Evolutionary conservation across 2,329 filamentous ascomycete species (phyloP), one percentile per base, ranked within the genome.

Genomic region (Magnaporthiopsis rhizophila): DNA sequence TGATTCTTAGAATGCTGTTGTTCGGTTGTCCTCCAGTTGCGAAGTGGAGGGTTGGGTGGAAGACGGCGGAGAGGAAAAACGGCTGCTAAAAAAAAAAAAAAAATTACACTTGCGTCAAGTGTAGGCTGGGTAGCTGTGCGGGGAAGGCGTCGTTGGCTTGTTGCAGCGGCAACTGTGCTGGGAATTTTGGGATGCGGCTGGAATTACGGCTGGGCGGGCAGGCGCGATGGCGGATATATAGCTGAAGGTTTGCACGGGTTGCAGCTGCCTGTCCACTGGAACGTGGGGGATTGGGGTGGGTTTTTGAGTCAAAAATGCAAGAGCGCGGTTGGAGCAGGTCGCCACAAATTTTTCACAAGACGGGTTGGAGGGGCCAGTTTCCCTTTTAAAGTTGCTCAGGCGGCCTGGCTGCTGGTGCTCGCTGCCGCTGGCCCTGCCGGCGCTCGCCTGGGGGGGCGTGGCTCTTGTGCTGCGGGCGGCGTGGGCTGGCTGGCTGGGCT

Each of bases 281-380:
- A 58, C 61, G 61, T 62, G 61, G 61, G 61, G 61, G 61, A 57
- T 28, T 45, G 59, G 59, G 59, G 59, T 34, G 38, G 59, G 34
- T 38, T 61, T 61, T 53, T 24, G 45, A 53, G 45, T 53, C 45
- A 53, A 53, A 53, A 53, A 53, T 53, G 45, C 45, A 53, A 53
- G 34, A 38, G 59, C 59, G n/a, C 34, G 24, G 56, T 58, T 62
- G 38, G 61, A 30, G 30, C 61, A 56, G 61, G 61, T 62, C 38
- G 45, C 32, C 61, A 62, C 61, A 62, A 62, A 58, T 57, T 62
- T 62, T 62, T 62, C 61, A 28, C 38, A 30, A 62, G 61, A 62
- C 26, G 30, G 30, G 50, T 24, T 57, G 61, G 61, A 62, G 61
- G 61, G 61, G 56, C 61, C 61, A 32, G 61, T 32, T 57, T 62